Base-by-base conservation (phyloP, 805 yeast species). In the Yarrowia sp. region DNA sequence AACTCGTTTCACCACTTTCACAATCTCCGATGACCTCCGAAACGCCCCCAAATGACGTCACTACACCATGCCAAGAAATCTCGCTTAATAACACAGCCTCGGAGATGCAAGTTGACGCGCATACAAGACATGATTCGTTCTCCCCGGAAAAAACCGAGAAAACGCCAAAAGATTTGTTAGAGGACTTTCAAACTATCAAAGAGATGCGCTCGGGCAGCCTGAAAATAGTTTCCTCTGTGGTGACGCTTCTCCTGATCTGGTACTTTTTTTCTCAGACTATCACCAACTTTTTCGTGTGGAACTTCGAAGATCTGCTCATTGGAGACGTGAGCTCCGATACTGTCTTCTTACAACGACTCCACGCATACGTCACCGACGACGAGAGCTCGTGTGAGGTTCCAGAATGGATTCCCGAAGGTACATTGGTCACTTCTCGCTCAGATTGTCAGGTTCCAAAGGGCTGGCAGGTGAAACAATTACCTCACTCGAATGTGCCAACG, bases 281-380 rank as follows among this genome's bases (percentile, higher is more conserved):
- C 30, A n/a, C 19, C 14, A 42, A 30, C 7, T 9, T 58, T 5
- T n/a, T 43, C 6, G 38, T 43, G 24, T 43, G 50, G 50, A 58
- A 33, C 64, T 19, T 58, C 13, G 64, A 58, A 9, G 40, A 34
- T 15, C 30, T 58, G 15, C 64, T 58, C 17, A 24, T 58, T 8
- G 64, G 64, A 24, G 64, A 58, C 15, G 40, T 58, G 50, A 58
- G 47, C 47, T 13, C 38, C 15, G 64, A 42, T 17, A 58, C 50
- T 0, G 64, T 58, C 24, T 58, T 42, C 33, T 13, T 30, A 1
- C 43, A 58, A 2, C 39, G 64, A 2, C 39, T 58, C n/a, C 64
- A 58, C 36, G 64, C 50, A 10, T 58, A 58, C 40, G 33, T 43
- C 17, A 58, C 40, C 6, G 64, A 58, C 50, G 64, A 58, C 15